These are phyloP conservation scores for Chlamydomonas applanata DNA, from an alignment of 139 green algal genomes.

Conservation along the genomic window DNA sequence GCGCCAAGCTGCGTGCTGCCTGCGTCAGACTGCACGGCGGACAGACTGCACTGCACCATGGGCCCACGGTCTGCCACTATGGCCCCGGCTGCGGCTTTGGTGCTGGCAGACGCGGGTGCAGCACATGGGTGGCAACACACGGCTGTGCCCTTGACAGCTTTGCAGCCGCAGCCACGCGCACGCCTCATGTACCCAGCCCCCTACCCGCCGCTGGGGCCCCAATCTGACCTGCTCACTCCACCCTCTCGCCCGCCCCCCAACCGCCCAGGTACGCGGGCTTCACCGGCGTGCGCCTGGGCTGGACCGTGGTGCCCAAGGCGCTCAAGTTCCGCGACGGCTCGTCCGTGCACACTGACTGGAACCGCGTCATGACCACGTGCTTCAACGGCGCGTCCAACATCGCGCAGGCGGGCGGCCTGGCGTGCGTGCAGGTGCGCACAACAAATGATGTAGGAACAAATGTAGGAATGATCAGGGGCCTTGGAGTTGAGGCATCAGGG, in stretches of 20 bases:
- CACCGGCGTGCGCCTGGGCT: slow-evolving; percentile 95
- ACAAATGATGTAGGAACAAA: not conserved
- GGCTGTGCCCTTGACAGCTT: too few species aligned
- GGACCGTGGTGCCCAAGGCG: slow-evolving; percentile 94
- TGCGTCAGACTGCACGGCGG: too few species aligned
- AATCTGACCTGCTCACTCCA: not conserved
- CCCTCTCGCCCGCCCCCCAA: not conserved
- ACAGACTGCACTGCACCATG: too few species aligned
- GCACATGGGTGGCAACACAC: too few species aligned
- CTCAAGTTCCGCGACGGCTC: slow-evolving; percentile 75
- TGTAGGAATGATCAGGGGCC: not conserved
- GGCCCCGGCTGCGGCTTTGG: too few species aligned
- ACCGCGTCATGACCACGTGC: slow-evolving; percentile 93
- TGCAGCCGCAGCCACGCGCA: too few species aligned
- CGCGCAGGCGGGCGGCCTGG: slow-evolving; percentile 89
- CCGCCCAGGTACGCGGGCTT: slow-evolving; percentile 85
- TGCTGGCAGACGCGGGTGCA: too few species aligned
- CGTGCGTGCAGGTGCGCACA: slow-evolving; percentile 77
- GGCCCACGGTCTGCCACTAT: too few species aligned
- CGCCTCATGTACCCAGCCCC: too few species aligned
- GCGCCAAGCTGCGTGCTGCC: too few species aligned
- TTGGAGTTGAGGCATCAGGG: not conserved
- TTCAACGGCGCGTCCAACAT: slow-evolving; percentile 98
- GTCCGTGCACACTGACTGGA: slow-evolving; percentile 88
- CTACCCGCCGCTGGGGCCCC: too few species aligned